Conservation (phyloP, 1,284 basidiomycete species). For the Coriolopsis trogii region DNA sequence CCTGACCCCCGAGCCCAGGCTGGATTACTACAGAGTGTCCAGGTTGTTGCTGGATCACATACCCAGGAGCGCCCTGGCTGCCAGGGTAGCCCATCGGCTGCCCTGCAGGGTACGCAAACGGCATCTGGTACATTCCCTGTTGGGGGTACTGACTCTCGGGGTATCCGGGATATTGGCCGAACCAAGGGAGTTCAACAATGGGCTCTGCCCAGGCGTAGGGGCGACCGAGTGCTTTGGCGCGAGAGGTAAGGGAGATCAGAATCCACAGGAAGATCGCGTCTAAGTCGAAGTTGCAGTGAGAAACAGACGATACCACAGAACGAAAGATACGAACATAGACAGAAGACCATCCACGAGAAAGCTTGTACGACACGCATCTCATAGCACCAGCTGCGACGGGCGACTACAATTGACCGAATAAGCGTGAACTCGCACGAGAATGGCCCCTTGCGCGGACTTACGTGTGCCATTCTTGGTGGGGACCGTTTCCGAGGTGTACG, state of each 20-base stretch:
- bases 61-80: constrained; percentile 26
- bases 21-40: constrained; percentile 74
- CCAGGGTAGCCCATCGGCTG: constrained; percentile 24
- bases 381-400: constrained; percentile 62
- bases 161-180: constrained; percentile 50
- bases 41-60: constrained; percentile 50
- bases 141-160: constrained; percentile 26
- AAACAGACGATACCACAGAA: constrained; percentile 34
- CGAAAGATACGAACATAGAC: constrained; percentile 51
- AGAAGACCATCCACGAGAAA: constrained; percentile 76
- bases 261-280: constrained; percentile 48
- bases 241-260: constrained; percentile 45
- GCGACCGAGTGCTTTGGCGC: constrained; percentile 46
- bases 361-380: constrained; percentile 79
- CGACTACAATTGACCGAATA: constrained; percentile 45
- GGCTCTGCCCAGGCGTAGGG: constrained; percentile 52
- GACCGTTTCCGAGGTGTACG: constrained; percentile 46
- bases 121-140: constrained; percentile 22
- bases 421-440: neutral
- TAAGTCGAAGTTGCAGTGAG: constrained; percentile 26
- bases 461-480: constrained; percentile 59
- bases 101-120: constrained; percentile 31
- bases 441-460: constrained; percentile 35
- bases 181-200: constrained; percentile 55
- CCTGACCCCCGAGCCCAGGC: constrained; percentile 61